Conservation (phyloP, 148 eudicot species). For the Vaccinium darrowii region DNA sequence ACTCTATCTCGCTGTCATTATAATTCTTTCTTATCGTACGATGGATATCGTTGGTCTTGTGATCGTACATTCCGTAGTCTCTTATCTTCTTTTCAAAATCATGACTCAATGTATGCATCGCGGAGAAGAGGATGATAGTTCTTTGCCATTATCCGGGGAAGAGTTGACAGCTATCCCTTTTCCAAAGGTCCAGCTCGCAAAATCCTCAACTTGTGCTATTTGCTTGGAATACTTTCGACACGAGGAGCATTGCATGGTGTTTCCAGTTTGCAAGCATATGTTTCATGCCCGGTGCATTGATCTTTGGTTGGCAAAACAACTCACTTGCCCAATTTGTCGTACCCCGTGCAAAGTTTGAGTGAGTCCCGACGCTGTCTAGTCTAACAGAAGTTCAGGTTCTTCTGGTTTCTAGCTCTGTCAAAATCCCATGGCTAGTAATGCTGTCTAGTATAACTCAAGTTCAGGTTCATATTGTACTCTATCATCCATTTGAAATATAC, state of each 20-base stretch:
- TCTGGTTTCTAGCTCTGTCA: too few relatives aligned
- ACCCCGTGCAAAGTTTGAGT: slow-evolving; percentile 15
- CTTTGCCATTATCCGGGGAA: slow-evolving; percentile 13
- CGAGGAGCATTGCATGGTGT: slow-evolving; percentile 16
- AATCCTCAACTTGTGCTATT: slow-evolving; percentile 22
- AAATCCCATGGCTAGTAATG: too few relatives aligned
- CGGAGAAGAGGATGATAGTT: neutral
- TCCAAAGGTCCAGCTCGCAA: neutral
- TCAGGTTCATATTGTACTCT: too few relatives aligned
- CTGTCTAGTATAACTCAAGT: too few relatives aligned
- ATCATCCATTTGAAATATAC: too few relatives aligned
- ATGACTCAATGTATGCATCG: neutral
- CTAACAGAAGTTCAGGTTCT: neutral
- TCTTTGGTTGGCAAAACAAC: slow-evolving; percentile 23
- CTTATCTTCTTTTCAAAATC: slow-evolving; percentile 26
- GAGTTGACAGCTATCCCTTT: slow-evolving; percentile 24
- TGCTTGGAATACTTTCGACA: slow-evolving; percentile 28
- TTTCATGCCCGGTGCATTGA: slow-evolving; percentile 38
- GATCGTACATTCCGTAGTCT: slow-evolving; percentile 16
- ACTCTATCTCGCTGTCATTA: neutral
- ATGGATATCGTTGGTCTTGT: slow-evolving; percentile 16
- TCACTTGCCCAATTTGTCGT: slow-evolving; percentile 35
- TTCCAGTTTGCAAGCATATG: slow-evolving; percentile 35
- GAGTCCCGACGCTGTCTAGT: neutral
- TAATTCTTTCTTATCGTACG: slow-evolving; percentile 20